Percentiles rank a stretch among this genome's conserved stretches.
Evolutionary conservation across 768 basidiomycete genomes (phyloP).

Genomic region (Gelatoporia subvermispora): DNA sequence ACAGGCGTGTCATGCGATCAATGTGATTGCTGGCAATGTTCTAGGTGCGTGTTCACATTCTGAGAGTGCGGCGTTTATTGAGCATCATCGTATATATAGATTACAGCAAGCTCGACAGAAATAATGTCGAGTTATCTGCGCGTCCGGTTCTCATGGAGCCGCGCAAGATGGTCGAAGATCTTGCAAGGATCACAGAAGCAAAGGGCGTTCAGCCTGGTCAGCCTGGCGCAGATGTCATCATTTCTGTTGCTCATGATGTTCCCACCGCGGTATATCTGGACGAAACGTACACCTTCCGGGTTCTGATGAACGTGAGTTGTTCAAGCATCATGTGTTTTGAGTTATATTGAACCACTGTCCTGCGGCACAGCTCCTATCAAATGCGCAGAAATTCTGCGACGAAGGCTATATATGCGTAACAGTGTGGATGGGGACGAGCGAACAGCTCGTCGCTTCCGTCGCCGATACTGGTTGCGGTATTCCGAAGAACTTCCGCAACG

Average conservation of each 20-base stretch:
- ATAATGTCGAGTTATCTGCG: conserved; percentile 23
- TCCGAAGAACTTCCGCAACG: conserved; percentile 19
- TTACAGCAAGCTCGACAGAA: conserved; percentile 26
- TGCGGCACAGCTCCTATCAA: conserved; percentile 23
- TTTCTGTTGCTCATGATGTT: conserved; percentile 17
- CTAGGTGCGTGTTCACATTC: conserved; percentile 13
- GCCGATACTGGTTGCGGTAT: conserved; percentile 26
- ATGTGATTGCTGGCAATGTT: conserved; percentile 26
- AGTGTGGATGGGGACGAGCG: conserved; percentile 12
- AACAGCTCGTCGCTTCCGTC: conserved; percentile 16
- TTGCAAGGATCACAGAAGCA: conserved; percentile 22
- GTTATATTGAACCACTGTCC: too few species aligned
- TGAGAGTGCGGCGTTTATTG: neutral
- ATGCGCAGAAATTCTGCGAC: conserved; percentile 26
- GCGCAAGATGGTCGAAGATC: conserved; percentile 23
- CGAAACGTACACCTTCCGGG: conserved; percentile 23
- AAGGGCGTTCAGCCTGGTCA: conserved; percentile 14
- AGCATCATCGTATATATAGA: conserved; percentile 6
- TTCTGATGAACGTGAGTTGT: conserved; percentile 24
- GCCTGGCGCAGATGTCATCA: conserved; percentile 19
- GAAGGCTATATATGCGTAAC: conserved; percentile 20
- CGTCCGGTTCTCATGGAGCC: conserved; percentile 22
- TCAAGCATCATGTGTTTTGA: too few species aligned
- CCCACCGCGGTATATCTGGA: conserved; percentile 21
- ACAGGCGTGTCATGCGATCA: conserved; percentile 26